phyloP scores from a whole-genome alignment of 2,329 filamentous ascomycete genomes.

The Bretziella fagacearum region DNA sequence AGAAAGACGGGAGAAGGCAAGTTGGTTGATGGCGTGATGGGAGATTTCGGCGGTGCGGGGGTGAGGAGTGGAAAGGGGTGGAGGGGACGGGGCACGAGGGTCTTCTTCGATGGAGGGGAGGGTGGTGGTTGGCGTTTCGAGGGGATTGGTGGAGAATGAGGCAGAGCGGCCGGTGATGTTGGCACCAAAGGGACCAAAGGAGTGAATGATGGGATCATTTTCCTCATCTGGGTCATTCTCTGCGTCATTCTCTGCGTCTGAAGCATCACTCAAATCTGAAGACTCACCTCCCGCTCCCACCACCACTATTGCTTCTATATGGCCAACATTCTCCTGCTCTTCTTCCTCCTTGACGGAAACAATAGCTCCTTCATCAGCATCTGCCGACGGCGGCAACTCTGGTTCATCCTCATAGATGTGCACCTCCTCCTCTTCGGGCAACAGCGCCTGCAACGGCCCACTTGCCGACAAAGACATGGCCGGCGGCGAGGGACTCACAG shows the following conservation, averaged over 20 bases:
- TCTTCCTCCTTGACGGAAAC: no score
- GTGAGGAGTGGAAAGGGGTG: neutral
- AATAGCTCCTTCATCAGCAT: slow-evolving; percentile 24
- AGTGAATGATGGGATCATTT: slow-evolving; percentile 83
- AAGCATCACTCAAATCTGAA: slow-evolving; percentile 40
- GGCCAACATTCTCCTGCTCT: no score
- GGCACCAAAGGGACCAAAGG: slow-evolving; percentile 77
- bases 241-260: slow-evolving; percentile 48
- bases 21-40: slow-evolving; percentile 88
- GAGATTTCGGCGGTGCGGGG: slow-evolving; percentile 31
- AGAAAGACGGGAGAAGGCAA: slow-evolving; percentile 83
- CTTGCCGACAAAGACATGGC: slow-evolving; percentile 26
- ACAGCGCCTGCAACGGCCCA: slow-evolving; percentile 19
- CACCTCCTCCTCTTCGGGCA: slow-evolving; percentile 28
- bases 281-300: neutral
- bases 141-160: slow-evolving; percentile 39
- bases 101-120: neutral
- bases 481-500: slow-evolving; percentile 23
- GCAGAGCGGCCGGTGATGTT: slow-evolving; percentile 71
- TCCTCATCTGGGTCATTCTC: slow-evolving; percentile 84
- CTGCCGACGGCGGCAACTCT: slow-evolving; percentile 24
- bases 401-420: slow-evolving; percentile 56
- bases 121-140: neutral
- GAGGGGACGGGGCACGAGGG: neutral
- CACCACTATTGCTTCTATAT: slow-evolving; percentile 19